A percentile compares a stretch with the other conserved stretches of the same genome.
phyloP scores from a whole-genome alignment of 2,329 filamentous ascomycete species.

The Beauveria brongniartii region DNA sequence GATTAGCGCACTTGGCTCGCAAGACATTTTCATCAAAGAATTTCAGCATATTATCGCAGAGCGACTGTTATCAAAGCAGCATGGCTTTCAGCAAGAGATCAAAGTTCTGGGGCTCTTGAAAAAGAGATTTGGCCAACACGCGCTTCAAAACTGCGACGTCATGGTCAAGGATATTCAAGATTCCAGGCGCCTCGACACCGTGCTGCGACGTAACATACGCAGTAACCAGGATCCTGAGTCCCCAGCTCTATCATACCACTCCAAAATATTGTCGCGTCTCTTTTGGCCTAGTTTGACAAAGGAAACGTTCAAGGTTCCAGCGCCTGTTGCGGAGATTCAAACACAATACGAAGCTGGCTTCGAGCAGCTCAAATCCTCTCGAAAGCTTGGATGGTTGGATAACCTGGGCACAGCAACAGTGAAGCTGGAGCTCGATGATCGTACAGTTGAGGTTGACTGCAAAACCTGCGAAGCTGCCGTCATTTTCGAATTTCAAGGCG shows the following conservation, averaged over 20 bases:
- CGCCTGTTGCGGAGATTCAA: constrained; percentile 52
- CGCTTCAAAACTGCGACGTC: constrained; percentile 88
- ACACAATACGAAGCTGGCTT: constrained; percentile 67
- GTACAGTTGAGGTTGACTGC: constrained; percentile 63
- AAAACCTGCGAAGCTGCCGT: constrained; percentile 82
- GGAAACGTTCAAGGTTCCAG: constrained; percentile 59
- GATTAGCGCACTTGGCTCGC: constrained; percentile 78
- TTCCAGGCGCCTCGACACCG: constrained; percentile 63
- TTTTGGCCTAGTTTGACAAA: constrained; percentile 84
- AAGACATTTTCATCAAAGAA: constrained; percentile 89
- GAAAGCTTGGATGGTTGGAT: constrained; percentile 84
- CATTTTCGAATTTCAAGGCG: constrained; percentile 69
- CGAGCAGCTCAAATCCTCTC: constrained; percentile 68
- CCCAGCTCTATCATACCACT: constrained; percentile 46
- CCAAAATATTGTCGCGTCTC: constrained; percentile 81
- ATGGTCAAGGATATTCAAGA: constrained; percentile 94
- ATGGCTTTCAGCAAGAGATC: constrained; percentile 68
- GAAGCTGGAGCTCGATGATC: constrained; percentile 75
- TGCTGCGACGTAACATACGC: constrained; percentile 44
- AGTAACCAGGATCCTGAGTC: constrained; percentile 12
- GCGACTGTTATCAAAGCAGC: constrained; percentile 60
- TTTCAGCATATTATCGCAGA: constrained; percentile 85
- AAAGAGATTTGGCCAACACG: constrained; percentile 74
- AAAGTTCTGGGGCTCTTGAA: constrained; percentile 83
- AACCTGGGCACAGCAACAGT: constrained; percentile 73